phyloP scores from a whole-genome alignment of 345 rosid species.

The Eutrema heterophyllum region DNA sequence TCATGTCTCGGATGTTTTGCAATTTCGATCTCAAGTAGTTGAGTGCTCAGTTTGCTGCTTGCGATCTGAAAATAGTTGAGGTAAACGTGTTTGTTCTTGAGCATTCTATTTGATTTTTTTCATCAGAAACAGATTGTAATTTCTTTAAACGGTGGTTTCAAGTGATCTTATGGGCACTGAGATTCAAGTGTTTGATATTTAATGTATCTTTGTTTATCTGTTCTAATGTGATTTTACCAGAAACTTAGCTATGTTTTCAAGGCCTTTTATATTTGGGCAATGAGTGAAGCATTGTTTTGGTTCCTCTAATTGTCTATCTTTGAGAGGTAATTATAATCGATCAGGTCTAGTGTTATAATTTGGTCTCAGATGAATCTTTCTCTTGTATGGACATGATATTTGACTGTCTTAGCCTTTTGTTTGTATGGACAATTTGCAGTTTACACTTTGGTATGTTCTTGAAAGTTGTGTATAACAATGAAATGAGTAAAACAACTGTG shows the following conservation, averaged over 20 bases:
- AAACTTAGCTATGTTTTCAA: not conserved
- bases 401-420: not conserved
- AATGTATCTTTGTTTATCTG: not conserved
- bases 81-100: not conserved
- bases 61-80: constrained; percentile 9
- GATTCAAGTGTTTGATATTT: not conserved
- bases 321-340: not conserved
- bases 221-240: not conserved
- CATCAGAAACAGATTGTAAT: not conserved
- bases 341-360: not conserved
- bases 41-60: not conserved
- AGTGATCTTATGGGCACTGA: not conserved
- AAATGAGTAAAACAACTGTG: not conserved
- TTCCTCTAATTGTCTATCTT: not conserved
- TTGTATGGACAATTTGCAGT: not conserved
- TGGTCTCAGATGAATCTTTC: not conserved
- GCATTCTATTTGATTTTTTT: not conserved
- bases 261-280: not conserved
- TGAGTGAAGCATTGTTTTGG: not conserved
- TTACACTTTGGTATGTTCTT: not conserved
- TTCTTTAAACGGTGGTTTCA: not conserved
- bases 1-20: constrained; percentile 12
- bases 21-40: not conserved
- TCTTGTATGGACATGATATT: not conserved
- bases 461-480: not conserved